Evolutionary conservation across 192 early-diverging fungal species (phyloP).

Genomic region (Backusella mclennaniae): DNA sequence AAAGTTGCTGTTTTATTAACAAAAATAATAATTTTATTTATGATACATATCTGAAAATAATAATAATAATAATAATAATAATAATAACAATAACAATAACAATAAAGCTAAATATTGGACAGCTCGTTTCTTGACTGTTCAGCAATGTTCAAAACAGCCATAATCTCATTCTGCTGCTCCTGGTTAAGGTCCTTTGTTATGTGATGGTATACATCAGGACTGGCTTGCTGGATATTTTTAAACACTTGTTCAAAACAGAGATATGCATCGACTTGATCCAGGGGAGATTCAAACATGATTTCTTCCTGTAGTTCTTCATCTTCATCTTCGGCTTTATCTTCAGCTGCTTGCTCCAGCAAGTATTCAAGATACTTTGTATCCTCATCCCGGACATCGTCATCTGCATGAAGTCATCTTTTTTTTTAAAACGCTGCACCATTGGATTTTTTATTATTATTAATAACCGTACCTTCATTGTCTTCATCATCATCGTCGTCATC

Average conservation of each 20-base stretch:
- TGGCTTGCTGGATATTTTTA: conserved; percentile 47
- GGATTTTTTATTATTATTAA: background rate
- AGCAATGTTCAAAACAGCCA: conserved; percentile 41
- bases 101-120: background rate
- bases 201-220: conserved; percentile 47
- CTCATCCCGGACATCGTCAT: conserved; percentile 61
- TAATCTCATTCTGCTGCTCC: conserved; percentile 47
- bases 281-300: conserved; percentile 70
- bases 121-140: conserved; percentile 20
- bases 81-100: background rate
- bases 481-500: conserved; percentile 15
- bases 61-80: background rate
- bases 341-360: conserved; percentile 49
- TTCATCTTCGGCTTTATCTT: conserved; percentile 50
- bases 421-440: background rate
- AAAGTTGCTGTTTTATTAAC: too few relatives aligned
- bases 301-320: conserved; percentile 72
- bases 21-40: background rate
- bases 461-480: conserved; percentile 24
- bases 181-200: conserved; percentile 48
- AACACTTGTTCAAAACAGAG: conserved; percentile 66
- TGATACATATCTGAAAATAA: background rate
- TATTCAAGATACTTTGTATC: conserved; percentile 60
- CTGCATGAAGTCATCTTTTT: background rate
- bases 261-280: conserved; percentile 76